Conservation (phyloP, 1,284 basidiomycete species). For the Lentinus polychrous region DNA sequence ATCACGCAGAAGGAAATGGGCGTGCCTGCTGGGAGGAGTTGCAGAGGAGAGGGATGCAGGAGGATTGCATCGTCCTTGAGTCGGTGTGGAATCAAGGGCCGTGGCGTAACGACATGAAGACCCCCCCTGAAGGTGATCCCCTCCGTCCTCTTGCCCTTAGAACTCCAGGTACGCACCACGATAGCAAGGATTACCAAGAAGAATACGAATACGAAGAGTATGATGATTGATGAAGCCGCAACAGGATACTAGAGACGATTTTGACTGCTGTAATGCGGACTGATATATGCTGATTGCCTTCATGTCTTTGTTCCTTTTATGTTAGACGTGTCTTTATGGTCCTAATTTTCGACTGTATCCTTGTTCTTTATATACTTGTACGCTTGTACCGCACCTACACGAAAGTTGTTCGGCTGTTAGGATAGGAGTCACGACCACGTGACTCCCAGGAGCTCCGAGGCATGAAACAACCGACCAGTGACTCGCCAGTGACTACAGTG, state of each 20-base stretch:
- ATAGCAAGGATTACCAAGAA: neutral
- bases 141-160: neutral
- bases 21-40: neutral
- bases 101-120: neutral
- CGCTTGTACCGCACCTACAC: no score
- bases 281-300: neutral
- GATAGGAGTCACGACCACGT: no score
- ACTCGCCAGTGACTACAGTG: no score
- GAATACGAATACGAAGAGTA: neutral
- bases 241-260: neutral
- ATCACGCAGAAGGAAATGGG: neutral
- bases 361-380: no score
- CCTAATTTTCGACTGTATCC: no score
- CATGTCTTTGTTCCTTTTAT: neutral
- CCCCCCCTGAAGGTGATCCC: neutral
- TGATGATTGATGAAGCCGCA: neutral
- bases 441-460: no score
- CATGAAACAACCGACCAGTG: no score
- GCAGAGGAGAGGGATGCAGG: neutral
- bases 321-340: no score
- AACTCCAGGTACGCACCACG: neutral
- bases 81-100: neutral
- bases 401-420: no score
- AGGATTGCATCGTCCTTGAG: neutral
- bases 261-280: neutral